Base-by-base conservation (phyloP, 1,284 basidiomycete genomes). In the Irpex lacteus region DNA sequence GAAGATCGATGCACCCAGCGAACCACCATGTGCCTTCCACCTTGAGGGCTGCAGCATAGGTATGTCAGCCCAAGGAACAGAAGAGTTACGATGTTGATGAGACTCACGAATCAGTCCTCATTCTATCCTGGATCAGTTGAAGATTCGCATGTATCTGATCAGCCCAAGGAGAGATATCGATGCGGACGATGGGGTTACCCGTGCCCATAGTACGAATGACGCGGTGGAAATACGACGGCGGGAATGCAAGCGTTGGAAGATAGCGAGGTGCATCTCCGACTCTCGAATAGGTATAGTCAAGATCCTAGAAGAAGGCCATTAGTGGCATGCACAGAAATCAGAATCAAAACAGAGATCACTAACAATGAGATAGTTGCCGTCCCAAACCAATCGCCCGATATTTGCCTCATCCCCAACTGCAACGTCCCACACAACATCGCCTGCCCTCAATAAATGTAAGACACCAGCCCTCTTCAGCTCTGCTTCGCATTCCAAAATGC, bases 381-480 rank as follows among this genome's bases (percentile, higher is more conserved):
- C 92, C 90, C 91, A 94, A 7, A 93, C 80, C 74, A 94, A 73
- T 67, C 89, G 76, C 13, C 92, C 92, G 1, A 87, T 80, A 73
- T 94, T 94, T 1, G 88, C 90, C 72, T 94, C 91, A 70, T 94
- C 91, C 2, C 89, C 89, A 0, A 91, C 88, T 2, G 91, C 92
- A 11, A 87, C 80, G 71, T 94, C 92, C 91, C 91, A 94, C 9
- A 94, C 84, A 1, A 94, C 85, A 72, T 94, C 92, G 0, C 92
- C 92, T 21, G 86, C 78, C 47, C 88, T 80, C 73, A 94, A 74
- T 56, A 91, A 72, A 49, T 80, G 78, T 65, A 78, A 66, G 53
- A 88, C 82, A 15, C 83, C 89, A 8, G 91, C 88, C 6, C 84
- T 79, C 68, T 85, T 84, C 68, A 91, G 80, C 78, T 94, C 91